A percentile compares a stretch with the other conserved stretches of the same genome.
Evolutionary conservation across 2,329 filamentous ascomycete genomes (phyloP).

Genomic region (Fusarium hainanense): DNA sequence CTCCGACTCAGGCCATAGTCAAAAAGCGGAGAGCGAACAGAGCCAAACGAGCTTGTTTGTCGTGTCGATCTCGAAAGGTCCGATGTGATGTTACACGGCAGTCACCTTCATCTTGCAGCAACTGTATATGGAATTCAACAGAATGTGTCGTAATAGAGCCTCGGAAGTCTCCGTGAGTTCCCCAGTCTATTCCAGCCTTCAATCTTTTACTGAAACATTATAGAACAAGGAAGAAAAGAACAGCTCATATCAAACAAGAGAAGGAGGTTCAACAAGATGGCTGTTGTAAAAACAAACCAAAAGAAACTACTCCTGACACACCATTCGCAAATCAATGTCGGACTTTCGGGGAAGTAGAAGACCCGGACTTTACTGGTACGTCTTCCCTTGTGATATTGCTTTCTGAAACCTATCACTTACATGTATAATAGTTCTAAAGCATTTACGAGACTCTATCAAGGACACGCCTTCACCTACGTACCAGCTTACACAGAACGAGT

Average conservation of each 20-base stretch:
- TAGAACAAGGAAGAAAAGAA: background rate
- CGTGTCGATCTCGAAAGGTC: constrained; percentile 12
- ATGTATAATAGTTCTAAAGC: background rate
- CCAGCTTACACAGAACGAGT: background rate
- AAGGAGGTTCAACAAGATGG: background rate
- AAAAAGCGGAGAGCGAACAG: background rate
- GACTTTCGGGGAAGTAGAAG: accelerated
- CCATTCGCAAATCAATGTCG: accelerated
- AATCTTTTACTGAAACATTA: no score
- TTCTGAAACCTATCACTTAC: background rate
- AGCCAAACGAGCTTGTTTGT: constrained; percentile 4
- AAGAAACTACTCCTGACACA: accelerated
- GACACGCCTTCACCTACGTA: background rate
- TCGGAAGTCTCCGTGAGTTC: constrained; percentile 3
- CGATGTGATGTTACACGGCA: constrained; percentile 13
- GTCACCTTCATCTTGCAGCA: constrained; percentile 17
- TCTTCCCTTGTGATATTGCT: background rate
- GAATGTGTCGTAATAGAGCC: constrained; percentile 8
- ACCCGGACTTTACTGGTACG: background rate
- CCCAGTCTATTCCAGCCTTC: no score
- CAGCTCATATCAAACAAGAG: background rate
- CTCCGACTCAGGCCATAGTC: no score
- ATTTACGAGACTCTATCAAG: background rate
- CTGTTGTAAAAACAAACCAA: background rate
- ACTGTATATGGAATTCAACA: constrained; percentile 6